Evolutionary conservation across 495 filamentous ascomycete species (phyloP).

Genomic region (Penicillium mononematosum): DNA sequence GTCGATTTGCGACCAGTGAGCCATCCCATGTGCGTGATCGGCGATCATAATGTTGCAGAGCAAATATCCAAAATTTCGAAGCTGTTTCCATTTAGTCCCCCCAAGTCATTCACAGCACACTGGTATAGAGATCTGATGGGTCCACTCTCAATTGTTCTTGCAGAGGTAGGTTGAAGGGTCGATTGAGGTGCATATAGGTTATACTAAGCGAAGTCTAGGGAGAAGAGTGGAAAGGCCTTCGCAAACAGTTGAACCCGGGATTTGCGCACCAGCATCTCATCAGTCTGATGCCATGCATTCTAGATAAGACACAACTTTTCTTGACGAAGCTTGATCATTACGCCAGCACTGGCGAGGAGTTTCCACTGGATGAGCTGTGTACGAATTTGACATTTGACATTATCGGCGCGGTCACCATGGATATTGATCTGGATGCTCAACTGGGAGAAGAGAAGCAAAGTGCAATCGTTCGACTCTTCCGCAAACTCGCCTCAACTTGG

Average conservation of each 20-base stretch:
- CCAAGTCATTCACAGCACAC: conserved; percentile 41
- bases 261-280: conserved; percentile 40
- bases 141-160: not conserved
- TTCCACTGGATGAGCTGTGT: conserved; percentile 19
- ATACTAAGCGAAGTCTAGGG: conserved; percentile 1
- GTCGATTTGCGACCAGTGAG: conserved; percentile 38
- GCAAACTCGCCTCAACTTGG: conserved; percentile 13
- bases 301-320: conserved; percentile 39
- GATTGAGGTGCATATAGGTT: not conserved
- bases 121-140: conserved; percentile 2
- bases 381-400: conserved; percentile 22
- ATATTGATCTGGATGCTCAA: conserved; percentile 10
- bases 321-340: conserved; percentile 27
- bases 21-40: conserved; percentile 19
- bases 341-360: conserved; percentile 22
- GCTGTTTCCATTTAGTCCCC: conserved; percentile 38
- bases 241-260: conserved; percentile 40
- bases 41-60: conserved; percentile 24
- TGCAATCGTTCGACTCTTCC: conserved; percentile 6
- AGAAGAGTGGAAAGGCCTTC: conserved; percentile 39
- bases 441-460: conserved; percentile 5
- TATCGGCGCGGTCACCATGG: conserved; percentile 27
- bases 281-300: conserved; percentile 33
- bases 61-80: conserved; percentile 36
- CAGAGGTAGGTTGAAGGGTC: not conserved